Percentiles rank a stretch among this genome's conserved stretches.
phyloP scores from a whole-genome alignment of 2,329 filamentous ascomycete genomes.

The Bisporella sp. region DNA sequence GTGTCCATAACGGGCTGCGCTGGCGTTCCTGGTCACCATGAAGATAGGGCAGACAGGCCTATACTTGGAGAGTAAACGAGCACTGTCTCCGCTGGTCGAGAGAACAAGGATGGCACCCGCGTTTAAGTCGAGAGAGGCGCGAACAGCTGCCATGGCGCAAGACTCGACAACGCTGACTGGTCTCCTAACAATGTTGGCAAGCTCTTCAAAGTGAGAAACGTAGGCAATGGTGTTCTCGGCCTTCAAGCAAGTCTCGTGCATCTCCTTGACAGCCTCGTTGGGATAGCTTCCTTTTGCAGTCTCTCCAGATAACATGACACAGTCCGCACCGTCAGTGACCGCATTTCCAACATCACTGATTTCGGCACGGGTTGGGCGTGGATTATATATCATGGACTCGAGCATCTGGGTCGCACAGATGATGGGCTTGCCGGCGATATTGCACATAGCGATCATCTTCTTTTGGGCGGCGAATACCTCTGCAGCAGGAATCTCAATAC shows the following conservation, averaged over 20 bases:
- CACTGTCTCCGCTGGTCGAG: constrained; percentile 91
- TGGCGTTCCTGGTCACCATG: constrained; percentile 89
- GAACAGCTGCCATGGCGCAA: constrained; percentile 94
- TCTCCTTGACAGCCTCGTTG: constrained; percentile 86
- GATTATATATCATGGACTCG: constrained; percentile 99
- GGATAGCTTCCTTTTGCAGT: constrained; percentile 98
- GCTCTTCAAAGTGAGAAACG: constrained; percentile 92
- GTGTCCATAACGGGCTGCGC: constrained; percentile 83
- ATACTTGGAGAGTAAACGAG: constrained; percentile 95
- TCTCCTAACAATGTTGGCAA: constrained; percentile 74
- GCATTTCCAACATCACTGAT: constrained; percentile 98
- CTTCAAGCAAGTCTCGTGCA: constrained; percentile 95
- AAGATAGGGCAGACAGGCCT: constrained; percentile 98
- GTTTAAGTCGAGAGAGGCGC: constrained; percentile 91
- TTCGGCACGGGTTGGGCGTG: constrained; percentile 93
- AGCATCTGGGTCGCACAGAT: constrained; percentile 99
- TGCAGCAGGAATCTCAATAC: constrained; percentile 96
- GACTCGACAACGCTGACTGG: constrained; percentile 88
- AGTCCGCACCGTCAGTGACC: constrained; percentile 95
- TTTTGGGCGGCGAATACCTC: constrained; percentile 99
- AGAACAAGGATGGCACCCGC: constrained; percentile 93
- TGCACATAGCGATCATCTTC: constrained; percentile 99
- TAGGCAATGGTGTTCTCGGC: constrained; percentile 97
- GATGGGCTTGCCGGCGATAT: constrained; percentile 96
- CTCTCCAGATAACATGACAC: constrained; percentile 99